These are phyloP conservation scores for Phytophthora pinifolia DNA, from an alignment of 352 stramenopile genomes.

Conservation along the genomic window DNA sequence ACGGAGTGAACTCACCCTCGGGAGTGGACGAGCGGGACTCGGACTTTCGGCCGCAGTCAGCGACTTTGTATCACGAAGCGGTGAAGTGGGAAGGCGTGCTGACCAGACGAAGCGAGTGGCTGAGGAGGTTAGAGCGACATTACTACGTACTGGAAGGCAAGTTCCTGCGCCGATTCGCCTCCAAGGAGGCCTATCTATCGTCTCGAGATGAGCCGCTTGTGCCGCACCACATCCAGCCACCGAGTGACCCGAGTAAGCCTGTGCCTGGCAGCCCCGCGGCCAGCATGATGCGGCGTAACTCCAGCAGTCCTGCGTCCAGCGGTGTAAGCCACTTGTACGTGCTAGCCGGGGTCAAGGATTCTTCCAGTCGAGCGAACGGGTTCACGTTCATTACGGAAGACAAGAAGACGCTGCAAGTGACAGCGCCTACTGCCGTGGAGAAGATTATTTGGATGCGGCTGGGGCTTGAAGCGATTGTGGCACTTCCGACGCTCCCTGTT, in stretches of 20 bases:
- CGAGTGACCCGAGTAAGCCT: constrained; percentile 33
- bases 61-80: constrained; percentile 75
- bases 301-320: constrained; percentile 43
- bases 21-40: constrained; percentile 35
- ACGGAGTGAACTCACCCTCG: constrained; percentile 17
- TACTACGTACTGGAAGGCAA: constrained; percentile 89
- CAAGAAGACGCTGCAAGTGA: constrained; percentile 83
- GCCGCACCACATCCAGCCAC: constrained; percentile 42
- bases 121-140: constrained; percentile 79
- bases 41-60: constrained; percentile 58
- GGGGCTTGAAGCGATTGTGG: constrained; percentile 82
- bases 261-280: constrained; percentile 33
- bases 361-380: constrained; percentile 70
- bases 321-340: constrained; percentile 78
- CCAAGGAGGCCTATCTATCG: constrained; percentile 82
- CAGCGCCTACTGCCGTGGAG: constrained; percentile 74
- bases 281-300: constrained; percentile 41
- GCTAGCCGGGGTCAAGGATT: constrained; percentile 83
- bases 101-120: constrained; percentile 79
- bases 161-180: constrained; percentile 79
- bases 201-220: constrained; percentile 76
- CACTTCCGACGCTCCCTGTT: constrained; percentile 74
- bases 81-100: constrained; percentile 86
- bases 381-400: constrained; percentile 90
- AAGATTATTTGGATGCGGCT: constrained; percentile 90